Evolutionary conservation across 2,329 filamentous ascomycete genomes (phyloP).

Genomic region (Penicillium sp.): DNA sequence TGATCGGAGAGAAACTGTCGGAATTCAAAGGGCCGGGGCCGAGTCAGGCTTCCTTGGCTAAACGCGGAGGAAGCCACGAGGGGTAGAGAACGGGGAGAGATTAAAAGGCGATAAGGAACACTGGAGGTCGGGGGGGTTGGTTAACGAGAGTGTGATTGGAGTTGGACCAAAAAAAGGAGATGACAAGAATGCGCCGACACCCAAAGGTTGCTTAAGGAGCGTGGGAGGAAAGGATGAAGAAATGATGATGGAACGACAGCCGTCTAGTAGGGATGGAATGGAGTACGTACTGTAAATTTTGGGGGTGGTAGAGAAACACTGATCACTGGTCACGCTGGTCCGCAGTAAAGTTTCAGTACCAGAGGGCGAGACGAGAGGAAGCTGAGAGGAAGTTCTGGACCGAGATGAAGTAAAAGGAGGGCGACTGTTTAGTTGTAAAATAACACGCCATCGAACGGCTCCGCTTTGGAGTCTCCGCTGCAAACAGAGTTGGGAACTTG

Average conservation of each 20-base stretch:
- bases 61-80: constrained; percentile 51
- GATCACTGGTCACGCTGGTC: constrained; percentile 4
- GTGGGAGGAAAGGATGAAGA: constrained; percentile 27
- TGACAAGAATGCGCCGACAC: constrained; percentile 16
- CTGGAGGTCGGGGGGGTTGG: constrained; percentile 14
- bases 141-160: constrained; percentile 35
- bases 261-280: constrained; percentile 24
- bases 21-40: constrained; percentile 54
- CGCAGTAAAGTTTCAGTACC: constrained; percentile 8
- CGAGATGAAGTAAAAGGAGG: constrained; percentile 6
- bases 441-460: constrained; percentile 1
- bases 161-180: constrained; percentile 16
- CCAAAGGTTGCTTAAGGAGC: constrained; percentile 15
- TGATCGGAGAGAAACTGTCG: constrained; percentile 51
- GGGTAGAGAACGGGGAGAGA: constrained; percentile 27
- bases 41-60: constrained; percentile 45
- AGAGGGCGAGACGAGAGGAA: neutral
- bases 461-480: constrained; percentile 11
- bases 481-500: constrained; percentile 18
- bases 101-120: constrained; percentile 27
- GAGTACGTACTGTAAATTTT: constrained; percentile 24
- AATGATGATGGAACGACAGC: constrained; percentile 27
- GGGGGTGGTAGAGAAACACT: constrained; percentile 7
- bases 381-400: neutral
- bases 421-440: constrained; percentile 17